Percentiles rank a stretch among this genome's conserved stretches.
These are phyloP conservation scores for Candida piceae DNA, from an alignment of 805 yeast species.

Conservation along the genomic window DNA sequence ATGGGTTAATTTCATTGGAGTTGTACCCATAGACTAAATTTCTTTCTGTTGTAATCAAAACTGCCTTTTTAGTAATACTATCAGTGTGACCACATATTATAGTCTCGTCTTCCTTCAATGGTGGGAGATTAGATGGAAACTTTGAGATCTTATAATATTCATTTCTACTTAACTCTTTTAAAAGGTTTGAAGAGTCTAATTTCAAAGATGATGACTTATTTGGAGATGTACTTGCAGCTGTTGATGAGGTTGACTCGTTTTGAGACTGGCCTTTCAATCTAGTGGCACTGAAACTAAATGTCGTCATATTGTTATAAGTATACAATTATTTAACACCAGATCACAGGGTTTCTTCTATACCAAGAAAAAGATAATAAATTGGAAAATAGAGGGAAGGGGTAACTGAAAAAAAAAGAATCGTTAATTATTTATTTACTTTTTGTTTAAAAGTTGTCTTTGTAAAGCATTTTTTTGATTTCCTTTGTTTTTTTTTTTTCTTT, in stretches of 20 bases:
- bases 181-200: neutral
- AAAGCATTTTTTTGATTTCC: too few species aligned
- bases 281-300: constrained; percentile 18
- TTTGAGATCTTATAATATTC: constrained; percentile 52
- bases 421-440: too few species aligned
- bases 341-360: too few species aligned
- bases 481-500: too few species aligned
- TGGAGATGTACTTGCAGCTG: neutral
- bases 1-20: constrained; percentile 56
- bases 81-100: constrained; percentile 18
- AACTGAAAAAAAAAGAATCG: too few species aligned
- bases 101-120: constrained; percentile 27
- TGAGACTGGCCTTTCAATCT: constrained; percentile 9
- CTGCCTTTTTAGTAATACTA: constrained; percentile 24
- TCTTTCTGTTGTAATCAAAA: constrained; percentile 39
- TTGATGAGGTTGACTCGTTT: neutral
- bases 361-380: too few species aligned
- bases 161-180: constrained; percentile 52
- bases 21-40: constrained; percentile 66
- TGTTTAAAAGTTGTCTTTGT: too few species aligned
- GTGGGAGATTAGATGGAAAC: constrained; percentile 50
- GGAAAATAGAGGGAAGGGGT: too few species aligned
- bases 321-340: neutral
- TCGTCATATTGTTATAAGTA: constrained; percentile 3
- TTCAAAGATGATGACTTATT: neutral